Conservation (phyloP, 139 green algal species). For the Medakamo hakoo region DNA sequence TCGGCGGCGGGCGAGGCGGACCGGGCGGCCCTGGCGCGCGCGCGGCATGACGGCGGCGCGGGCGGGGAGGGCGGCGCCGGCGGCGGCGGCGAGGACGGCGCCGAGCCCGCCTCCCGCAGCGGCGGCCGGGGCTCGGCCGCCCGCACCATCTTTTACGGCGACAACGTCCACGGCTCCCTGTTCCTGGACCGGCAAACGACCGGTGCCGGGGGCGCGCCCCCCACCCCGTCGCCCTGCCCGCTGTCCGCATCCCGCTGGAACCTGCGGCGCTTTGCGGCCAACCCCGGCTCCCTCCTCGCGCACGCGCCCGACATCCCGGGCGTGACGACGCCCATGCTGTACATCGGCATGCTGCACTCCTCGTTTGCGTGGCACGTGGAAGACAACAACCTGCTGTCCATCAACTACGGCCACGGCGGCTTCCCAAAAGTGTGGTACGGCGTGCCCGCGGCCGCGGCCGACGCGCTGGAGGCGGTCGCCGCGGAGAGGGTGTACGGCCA, state of each 20-base stretch:
- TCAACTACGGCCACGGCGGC: constrained; percentile 61
- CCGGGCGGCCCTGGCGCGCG: no score
- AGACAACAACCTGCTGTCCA: constrained; percentile 66
- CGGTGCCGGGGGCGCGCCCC: no score
- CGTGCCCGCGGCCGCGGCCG: constrained; percentile 35
- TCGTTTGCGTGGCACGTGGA: constrained; percentile 88
- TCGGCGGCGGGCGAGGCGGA: no score
- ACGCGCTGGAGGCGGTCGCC: constrained; percentile 43
- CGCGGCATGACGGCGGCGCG: not conserved
- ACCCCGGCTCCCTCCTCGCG: not conserved
- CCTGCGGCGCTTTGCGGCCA: constrained; percentile 5
- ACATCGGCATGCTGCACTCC: constrained; percentile 73
- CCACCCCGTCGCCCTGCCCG: constrained; percentile 1
- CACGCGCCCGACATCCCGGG: constrained; percentile 26
- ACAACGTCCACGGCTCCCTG: constrained; percentile 52
- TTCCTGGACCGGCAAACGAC: constrained; percentile 37
- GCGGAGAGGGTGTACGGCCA: constrained; percentile 6
- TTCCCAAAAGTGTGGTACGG: constrained; percentile 75
- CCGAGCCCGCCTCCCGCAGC: no score
- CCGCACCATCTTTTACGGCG: constrained; percentile 41
- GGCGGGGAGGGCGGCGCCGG: not conserved
- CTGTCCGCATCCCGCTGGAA: constrained; percentile 41
- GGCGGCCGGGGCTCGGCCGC: not conserved
- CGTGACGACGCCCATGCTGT: constrained; percentile 70
- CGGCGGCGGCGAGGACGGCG: no score